Conservation (phyloP, 2,329 filamentous ascomycete genomes). For the Beauveria australis region DNA sequence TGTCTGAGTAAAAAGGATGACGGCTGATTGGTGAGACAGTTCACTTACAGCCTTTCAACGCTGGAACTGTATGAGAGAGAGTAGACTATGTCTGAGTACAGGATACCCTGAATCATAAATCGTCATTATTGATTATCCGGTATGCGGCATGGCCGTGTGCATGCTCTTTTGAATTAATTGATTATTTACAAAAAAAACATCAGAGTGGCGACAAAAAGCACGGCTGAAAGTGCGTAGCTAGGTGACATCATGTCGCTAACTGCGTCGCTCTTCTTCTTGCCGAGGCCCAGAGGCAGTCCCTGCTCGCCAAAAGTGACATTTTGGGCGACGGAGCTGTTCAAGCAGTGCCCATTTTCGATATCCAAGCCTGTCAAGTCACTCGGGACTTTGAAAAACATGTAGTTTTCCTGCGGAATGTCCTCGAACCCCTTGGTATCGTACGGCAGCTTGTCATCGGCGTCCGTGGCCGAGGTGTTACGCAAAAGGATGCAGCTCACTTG, state of each 20-base stretch:
- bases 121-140: not conserved
- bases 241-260: not conserved
- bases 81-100: too few relatives aligned
- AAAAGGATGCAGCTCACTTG: conserved; percentile 73
- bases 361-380: conserved; percentile 61
- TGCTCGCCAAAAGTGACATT: conserved; percentile 65
- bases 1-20: too few relatives aligned
- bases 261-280: conserved; percentile 16
- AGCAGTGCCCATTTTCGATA: conserved; percentile 45
- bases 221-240: not conserved
- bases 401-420: conserved; percentile 53
- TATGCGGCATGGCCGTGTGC: too few relatives aligned
- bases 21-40: too few relatives aligned
- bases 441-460: conserved; percentile 58
- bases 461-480: conserved; percentile 65
- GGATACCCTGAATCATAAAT: not conserved
- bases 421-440: not conserved
- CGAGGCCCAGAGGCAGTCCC: conserved; percentile 43
- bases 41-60: too few relatives aligned
- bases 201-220: not conserved
- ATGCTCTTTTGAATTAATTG: not conserved
- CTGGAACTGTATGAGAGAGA: too few relatives aligned
- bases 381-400: conserved; percentile 73
- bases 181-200: not conserved
- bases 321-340: conserved; percentile 55